phyloP scores from a whole-genome alignment of 768 basidiomycete species.

The Mycena kentingensis region DNA sequence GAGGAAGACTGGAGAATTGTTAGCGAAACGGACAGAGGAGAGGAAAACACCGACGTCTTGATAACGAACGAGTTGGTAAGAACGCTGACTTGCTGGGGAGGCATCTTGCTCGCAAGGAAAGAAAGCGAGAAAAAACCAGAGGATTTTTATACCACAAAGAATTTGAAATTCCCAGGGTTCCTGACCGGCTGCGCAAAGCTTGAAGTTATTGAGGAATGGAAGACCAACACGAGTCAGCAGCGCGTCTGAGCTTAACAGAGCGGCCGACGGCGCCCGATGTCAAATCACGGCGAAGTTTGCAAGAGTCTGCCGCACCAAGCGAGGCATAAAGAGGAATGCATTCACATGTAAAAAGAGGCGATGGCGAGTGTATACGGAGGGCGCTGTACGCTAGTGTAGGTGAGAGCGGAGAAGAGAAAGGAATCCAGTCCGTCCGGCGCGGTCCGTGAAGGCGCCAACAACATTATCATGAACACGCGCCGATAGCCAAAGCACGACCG shows the following conservation, averaged over 20 bases:
- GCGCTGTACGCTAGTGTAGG: constrained; percentile 27
- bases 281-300: neutral
- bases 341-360: constrained; percentile 24
- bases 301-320: constrained; percentile 9
- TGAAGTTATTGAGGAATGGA: too few species aligned
- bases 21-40: neutral
- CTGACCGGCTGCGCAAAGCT: too few species aligned
- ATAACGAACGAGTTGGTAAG: constrained; percentile 17
- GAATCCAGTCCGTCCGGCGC: constrained; percentile 19
- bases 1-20: constrained; percentile 15
- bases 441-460: constrained; percentile 16
- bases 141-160: constrained; percentile 8
- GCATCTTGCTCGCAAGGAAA: neutral
- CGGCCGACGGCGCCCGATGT: neutral
- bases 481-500: neutral
- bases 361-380: constrained; percentile 22
- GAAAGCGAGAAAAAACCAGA: neutral
- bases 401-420: constrained; percentile 20
- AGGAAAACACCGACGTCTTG: neutral
- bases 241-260: neutral
- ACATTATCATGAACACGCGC: constrained; percentile 9
- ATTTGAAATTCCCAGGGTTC: neutral
- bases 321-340: constrained; percentile 21
- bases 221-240: too few species aligned
- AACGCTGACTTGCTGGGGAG: constrained; percentile 2